These are phyloP conservation scores for Pseudevernia furfuracea DNA, from an alignment of 495 filamentous ascomycete genomes.

Conservation along the genomic window DNA sequence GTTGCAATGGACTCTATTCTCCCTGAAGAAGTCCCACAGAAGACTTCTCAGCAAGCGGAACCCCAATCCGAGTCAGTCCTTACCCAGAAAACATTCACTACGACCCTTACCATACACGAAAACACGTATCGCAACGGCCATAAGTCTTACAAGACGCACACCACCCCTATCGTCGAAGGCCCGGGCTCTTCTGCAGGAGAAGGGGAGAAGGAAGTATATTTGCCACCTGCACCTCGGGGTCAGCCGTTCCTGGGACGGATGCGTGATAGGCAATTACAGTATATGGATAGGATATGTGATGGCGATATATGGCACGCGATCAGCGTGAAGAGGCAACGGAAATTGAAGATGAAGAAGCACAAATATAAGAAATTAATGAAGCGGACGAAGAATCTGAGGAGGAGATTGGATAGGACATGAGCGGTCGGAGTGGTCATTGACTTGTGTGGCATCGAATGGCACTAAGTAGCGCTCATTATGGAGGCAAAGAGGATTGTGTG, in stretches of 20 bases:
- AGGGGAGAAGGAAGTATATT: background rate
- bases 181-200: background rate
- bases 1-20: constrained; percentile 41
- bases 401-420: constrained; percentile 65
- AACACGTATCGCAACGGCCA: constrained; percentile 61
- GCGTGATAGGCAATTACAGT: constrained; percentile 15
- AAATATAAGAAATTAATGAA: constrained; percentile 99
- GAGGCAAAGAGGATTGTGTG: background rate
- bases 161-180: constrained; percentile 21
- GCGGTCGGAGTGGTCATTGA: background rate
- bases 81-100: constrained; percentile 59
- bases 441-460: background rate
- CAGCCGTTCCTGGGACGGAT: constrained; percentile 21
- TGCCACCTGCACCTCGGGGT: constrained; percentile 12
- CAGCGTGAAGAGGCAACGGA: constrained; percentile 79
- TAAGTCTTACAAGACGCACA: constrained; percentile 45
- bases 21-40: constrained; percentile 9
- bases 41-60: constrained; percentile 24
- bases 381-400: constrained; percentile 79
- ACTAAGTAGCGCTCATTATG: background rate
- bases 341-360: constrained; percentile 99
- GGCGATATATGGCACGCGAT: constrained; percentile 50
- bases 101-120: constrained; percentile 76
- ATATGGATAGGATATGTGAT: constrained; percentile 14
- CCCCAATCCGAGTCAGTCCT: constrained; percentile 18